A percentile compares a stretch with the other conserved stretches of the same genome.
Evolutionary conservation across 208 protist genomes (phyloP).

Genomic region (Leishmania braziliensis): DNA sequence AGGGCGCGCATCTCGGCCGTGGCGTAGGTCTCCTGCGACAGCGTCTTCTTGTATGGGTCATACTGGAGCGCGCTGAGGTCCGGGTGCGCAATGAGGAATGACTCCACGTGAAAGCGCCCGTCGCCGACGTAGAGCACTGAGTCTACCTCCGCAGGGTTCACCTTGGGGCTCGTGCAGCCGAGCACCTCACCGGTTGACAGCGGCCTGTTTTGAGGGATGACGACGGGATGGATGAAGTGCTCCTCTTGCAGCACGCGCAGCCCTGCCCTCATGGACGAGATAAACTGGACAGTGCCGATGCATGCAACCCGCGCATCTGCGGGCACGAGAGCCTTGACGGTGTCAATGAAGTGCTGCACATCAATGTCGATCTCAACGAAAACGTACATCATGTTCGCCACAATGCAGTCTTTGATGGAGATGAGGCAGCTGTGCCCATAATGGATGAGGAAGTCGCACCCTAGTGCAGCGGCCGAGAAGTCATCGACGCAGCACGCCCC

Average conservation of each 20-base stretch:
- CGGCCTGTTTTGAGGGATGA: conserved; percentile 95
- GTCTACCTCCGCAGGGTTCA: conserved; percentile 74
- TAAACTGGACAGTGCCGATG: conserved; percentile 98
- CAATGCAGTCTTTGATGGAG: conserved; percentile 90
- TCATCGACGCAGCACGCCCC: conserved; percentile 99
- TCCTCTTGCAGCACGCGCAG: conserved; percentile 70
- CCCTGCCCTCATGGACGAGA: conserved; percentile 92
- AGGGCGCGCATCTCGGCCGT: conserved; percentile 91
- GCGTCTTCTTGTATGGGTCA: conserved; percentile 96
- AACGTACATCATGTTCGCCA: conserved; percentile 98
- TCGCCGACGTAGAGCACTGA: conserved; percentile 96
- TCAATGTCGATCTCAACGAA: conserved; percentile 99
- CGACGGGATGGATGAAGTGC: conserved; percentile 80
- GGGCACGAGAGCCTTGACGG: conserved; percentile 91
- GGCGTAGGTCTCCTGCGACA: conserved; percentile 95
- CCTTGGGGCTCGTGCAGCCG: conserved; percentile 97
- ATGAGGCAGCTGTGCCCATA: conserved; percentile 99
- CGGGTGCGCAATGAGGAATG: conserved; percentile 98
- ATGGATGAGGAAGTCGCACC: conserved; percentile 98
- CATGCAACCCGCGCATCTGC: conserved; percentile 80
- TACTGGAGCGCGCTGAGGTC: conserved; percentile 92
- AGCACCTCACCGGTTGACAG: conserved; percentile 98
- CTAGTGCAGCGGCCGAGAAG: conserved; percentile 94
- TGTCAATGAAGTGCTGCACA: conserved; percentile 96
- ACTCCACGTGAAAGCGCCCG: conserved; percentile 99